Evolutionary conservation across 805 yeast genomes (phyloP), one percentile per base, ranked within the genome.

Genomic region (Wickerhamomyces kurtzmanii): DNA sequence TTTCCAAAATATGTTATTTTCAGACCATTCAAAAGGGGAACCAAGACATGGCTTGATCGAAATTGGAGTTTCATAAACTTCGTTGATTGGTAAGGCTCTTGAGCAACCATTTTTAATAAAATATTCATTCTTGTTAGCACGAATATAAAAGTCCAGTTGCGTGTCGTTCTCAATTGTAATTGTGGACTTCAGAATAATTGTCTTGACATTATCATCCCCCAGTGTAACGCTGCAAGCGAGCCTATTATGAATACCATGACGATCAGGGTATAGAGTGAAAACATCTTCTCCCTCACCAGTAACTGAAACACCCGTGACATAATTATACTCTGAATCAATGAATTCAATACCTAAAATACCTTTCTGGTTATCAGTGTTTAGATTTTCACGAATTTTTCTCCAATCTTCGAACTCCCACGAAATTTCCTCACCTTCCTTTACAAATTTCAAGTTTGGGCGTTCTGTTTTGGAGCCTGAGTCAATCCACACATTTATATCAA

Each of bases 381-480:
- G 57, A 31, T 75, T 73, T 45, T 89, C 95, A 51, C 98, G 75
- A 15, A 86, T 69, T 17, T 66, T 65, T 36, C 83, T 65, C 96
- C 97, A 91, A 47, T 89, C 96, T 43, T 87, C 94, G 58, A 93
- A 93, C 22, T 86, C 75, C 96, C 97, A 91, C 1, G 83, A 79
- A 5, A 71, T 48, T 4, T 53, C 51, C 5, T 68, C 71, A 2
- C 69, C 68, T 28, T 73, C 62, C 22, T 57, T 51, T 11, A 82
- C 45, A 0, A 42, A 21, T 0, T 65, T 59, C 11, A 53, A 18
- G 2, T 40, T 42, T 8, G 34, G 29, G 10, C 37, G 40, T 16
- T 38, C 46, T 3, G 51, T 48, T 4, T 44, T 43, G 17, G 48
- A 43, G 8, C 55, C 62, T 27, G 54, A 39, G 18, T 80, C 83